These are phyloP conservation scores for Rhodosporidiobolus sp. DNA, from an alignment of 768 basidiomycete genomes.

Conservation along the genomic window DNA sequence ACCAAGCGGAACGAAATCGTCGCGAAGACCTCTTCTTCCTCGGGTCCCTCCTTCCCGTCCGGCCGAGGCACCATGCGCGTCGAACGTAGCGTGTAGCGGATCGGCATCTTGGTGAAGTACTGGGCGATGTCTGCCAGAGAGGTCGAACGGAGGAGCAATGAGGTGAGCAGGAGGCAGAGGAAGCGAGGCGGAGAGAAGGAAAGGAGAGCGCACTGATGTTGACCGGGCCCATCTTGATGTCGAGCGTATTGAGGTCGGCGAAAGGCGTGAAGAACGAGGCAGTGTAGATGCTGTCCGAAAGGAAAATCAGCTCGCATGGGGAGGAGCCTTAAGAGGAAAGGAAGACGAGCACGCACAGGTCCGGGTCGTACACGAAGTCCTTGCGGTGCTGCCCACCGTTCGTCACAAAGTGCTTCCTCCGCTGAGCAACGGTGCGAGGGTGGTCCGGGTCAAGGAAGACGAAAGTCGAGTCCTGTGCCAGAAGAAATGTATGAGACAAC, in stretches of 20 bases:
- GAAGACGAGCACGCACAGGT: conserved; percentile 10
- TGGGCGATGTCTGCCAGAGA: conserved; percentile 35
- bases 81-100: conserved; percentile 44
- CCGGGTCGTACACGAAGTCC: conserved; percentile 40
- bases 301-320: neutral
- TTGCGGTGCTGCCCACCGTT: conserved; percentile 24
- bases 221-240: conserved; percentile 35
- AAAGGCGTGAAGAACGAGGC: conserved; percentile 33
- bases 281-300: conserved; percentile 12
- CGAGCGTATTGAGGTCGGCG: conserved; percentile 26
- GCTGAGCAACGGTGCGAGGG: conserved; percentile 31
- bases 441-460: conserved; percentile 40
- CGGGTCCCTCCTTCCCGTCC: conserved; percentile 11
- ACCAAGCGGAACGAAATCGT: conserved; percentile 44
- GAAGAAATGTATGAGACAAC: too few species aligned
- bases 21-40: conserved; percentile 42
- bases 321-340: neutral
- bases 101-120: conserved; percentile 41
- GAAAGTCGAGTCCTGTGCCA: conserved; percentile 38
- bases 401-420: conserved; percentile 41
- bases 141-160: conserved; percentile 35
- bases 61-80: conserved; percentile 28
- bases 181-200: neutral
- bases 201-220: conserved; percentile 21
- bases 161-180: neutral